Conservation (phyloP, 179 eudicot species). For the Camellia oleifera region DNA sequence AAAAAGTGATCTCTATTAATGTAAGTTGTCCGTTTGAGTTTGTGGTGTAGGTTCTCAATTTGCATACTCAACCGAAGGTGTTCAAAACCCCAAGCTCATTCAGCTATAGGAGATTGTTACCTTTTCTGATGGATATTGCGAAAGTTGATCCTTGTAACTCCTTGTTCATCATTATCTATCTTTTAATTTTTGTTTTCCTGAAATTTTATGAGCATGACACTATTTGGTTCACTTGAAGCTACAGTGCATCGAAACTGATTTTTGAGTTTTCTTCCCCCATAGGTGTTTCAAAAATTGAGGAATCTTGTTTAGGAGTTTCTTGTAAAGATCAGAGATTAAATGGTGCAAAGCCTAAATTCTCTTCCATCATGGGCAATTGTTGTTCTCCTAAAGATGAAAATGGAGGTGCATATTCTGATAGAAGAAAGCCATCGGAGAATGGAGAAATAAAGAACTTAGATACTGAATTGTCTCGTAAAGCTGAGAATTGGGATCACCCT, state of each 20-base stretch:
- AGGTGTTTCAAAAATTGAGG: constrained; percentile 24
- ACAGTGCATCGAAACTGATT: neutral
- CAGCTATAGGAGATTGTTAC: constrained; percentile 67
- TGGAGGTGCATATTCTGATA: neutral
- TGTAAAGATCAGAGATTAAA: constrained; percentile 8
- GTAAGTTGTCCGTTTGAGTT: neutral
- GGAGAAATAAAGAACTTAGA: constrained; percentile 16
- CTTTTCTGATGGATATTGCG: constrained; percentile 51
- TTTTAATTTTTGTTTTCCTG: neutral
- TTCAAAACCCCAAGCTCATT: constrained; percentile 54
- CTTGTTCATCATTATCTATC: neutral
- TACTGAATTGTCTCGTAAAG: constrained; percentile 16
- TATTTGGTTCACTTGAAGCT: neutral
- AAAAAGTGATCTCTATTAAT: neutral
- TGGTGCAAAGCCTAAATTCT: constrained; percentile 23
- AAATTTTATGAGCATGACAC: neutral
- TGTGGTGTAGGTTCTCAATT: constrained; percentile 27
- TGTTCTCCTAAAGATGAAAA: constrained; percentile 3
- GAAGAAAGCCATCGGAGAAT: neutral
- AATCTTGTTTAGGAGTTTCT: constrained; percentile 17
- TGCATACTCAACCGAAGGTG: constrained; percentile 39
- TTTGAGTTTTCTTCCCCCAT: neutral
- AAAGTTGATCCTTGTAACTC: constrained; percentile 47
- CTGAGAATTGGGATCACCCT: constrained; percentile 13
- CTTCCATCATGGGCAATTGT: neutral